Conservation (phyloP, 2,329 filamentous ascomycete species). For the Claviceps purpurea region DNA sequence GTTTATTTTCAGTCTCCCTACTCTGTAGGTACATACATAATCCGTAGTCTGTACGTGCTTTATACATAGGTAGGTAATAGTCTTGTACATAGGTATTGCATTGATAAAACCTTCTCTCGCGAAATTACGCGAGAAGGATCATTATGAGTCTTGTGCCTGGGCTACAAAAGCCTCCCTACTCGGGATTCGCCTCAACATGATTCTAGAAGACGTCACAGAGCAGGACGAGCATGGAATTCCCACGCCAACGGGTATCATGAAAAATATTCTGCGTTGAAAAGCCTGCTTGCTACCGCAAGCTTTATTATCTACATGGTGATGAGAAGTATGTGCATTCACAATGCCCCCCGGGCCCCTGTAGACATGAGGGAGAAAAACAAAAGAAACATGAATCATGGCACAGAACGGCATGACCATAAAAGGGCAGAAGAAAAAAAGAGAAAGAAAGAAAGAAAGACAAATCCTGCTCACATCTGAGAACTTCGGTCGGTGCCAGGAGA, state of each 20-base stretch:
- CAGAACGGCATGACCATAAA: not conserved
- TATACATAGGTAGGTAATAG: too few relatives aligned
- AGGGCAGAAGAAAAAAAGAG: not conserved
- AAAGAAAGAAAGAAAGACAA: not conserved
- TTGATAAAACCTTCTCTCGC: too few relatives aligned
- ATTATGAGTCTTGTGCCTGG: too few relatives aligned
- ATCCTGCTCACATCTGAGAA: not conserved
- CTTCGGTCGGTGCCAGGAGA: not conserved
- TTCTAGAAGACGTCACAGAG: not conserved
- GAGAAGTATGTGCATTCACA: not conserved
- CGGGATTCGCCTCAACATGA: not conserved
- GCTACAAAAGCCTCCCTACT: not conserved
- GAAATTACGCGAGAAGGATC: too few relatives aligned
- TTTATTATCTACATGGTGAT: conserved; percentile 2
- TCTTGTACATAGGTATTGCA: too few relatives aligned
- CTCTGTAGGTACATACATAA: too few relatives aligned
- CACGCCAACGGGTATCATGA: not conserved
- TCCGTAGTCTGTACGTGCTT: too few relatives aligned
- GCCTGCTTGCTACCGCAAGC: not conserved
- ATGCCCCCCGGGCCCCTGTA: not conserved
- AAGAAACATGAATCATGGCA: not conserved
- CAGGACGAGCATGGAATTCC: not conserved
- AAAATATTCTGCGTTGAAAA: not conserved
- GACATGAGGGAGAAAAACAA: not conserved
- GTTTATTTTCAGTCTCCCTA: not conserved